Base-by-base conservation (phyloP, 2,329 filamentous ascomycete genomes). In the Fusarium sp. region DNA sequence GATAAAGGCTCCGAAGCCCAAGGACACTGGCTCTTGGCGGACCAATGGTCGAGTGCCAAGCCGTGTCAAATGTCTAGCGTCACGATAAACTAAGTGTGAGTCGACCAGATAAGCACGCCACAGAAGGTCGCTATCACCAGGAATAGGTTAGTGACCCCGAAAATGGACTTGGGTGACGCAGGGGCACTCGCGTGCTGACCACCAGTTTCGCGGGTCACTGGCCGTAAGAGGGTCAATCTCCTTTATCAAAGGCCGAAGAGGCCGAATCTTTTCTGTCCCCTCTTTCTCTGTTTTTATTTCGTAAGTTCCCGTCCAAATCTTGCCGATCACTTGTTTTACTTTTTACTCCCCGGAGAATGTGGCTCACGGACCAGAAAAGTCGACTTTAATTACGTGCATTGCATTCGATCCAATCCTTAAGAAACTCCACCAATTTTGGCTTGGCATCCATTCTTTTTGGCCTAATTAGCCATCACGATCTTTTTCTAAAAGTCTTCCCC, bases 351-450 rank as follows among this genome's bases (percentile, higher is more conserved):
- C 42, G n/a, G 10, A 15, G 26, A 21, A 15, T 62, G 59, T 39
- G 33, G 61, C 49, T 47, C 60, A 63, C 60, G 59, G 58, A 63
- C 60, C 58, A 62, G n/a, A 33, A 28, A 26, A n/a, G 56, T 54
- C 50, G 39, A n/a, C 26, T 52, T 65, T 57, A 65, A 65, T 53
- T 36, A 60, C 62, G 8, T 65, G 62, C 62, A 59, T 65, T 31
- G 10, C 28, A 31, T 11, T 31, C 28, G 28, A 31, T 31, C 28
- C 28, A 31, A 31, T 31, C 28, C 34, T n/a, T 54, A 15, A n/a
- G 14, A 34, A 38, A 52, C 62, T 65, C 62, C 62, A 65, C 62
- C 38, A 7, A 34, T 7, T 28, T 33, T 26, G 21, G 43, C 62
- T 65, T 65, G 62, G 61, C 53, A 22, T 42, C 40, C 56, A 49